Base-by-base conservation (phyloP, 2,329 filamentous ascomycete species). In the Aplosporella prunicola region DNA sequence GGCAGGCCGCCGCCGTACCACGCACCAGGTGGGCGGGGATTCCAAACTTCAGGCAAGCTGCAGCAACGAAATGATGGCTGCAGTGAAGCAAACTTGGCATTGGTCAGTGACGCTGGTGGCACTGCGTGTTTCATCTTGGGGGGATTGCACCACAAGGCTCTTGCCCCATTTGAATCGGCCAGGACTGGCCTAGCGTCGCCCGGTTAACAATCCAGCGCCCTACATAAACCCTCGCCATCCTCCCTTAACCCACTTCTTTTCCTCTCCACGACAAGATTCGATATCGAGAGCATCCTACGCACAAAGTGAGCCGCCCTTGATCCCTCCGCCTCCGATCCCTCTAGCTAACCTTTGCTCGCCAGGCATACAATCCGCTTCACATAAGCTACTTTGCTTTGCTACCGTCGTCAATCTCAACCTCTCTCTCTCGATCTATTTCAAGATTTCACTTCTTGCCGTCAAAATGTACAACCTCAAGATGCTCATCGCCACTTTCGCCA, bases 401-500 rank as follows among this genome's bases (percentile, higher is more conserved):
- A 11, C 31, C 33, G 30, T 26, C 24, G 32, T 39, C 30, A 20
- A 20, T 32, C 20, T 16, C n/a, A n/a, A n/a, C n/a, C n/a, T 16
- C 14, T 16, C 15, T 10, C 26, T 29, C 13, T 16, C 27, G 18
- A 29, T 16, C 27, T 16, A 16, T n/a, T n/a, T n/a, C n/a, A n/a
- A n/a, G n/a, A n/a, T n/a, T n/a, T n/a, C 27, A 29, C 24, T 5
- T 11, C 24, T 13, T 13, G 27, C 23, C 18, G 16, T 11, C 37
- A 39, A 39, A 20, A 39, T 39, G 37, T 27, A 29, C 34, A 27
- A 27, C 30, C 34, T 36, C 20, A 29, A 36, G 13, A 11, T 36
- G 14, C 4, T 36, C 20, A 9, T 36, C 26, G 8, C 34, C 20
- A 23, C 30, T 20, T 10, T 26, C 20, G 26, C 32, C 17, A 31